phyloP scores from a whole-genome alignment of 495 filamentous ascomycete genomes.

The Penicillium malachiteum region DNA sequence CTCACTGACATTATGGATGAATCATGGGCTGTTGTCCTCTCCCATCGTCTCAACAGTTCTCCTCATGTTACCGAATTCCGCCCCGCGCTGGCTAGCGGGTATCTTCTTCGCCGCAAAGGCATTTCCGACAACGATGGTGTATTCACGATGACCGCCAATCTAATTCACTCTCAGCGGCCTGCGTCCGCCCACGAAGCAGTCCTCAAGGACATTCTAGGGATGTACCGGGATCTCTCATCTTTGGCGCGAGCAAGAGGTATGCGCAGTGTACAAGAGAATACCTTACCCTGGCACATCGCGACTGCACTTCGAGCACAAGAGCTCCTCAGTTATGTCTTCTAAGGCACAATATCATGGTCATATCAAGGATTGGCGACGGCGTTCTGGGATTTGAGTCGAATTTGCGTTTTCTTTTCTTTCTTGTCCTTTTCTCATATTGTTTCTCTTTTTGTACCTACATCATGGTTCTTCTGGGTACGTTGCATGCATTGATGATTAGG shows the following conservation, averaged over 20 bases:
- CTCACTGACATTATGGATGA: slow-evolving; percentile 78
- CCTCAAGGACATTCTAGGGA: slow-evolving; percentile 68
- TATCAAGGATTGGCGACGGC: slow-evolving; percentile 7
- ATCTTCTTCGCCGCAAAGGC: slow-evolving; percentile 73
- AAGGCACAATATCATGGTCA: slow-evolving; percentile 8
- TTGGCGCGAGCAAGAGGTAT: slow-evolving; percentile 70
- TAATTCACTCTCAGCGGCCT: slow-evolving; percentile 56
- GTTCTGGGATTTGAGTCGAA: slow-evolving; percentile 3
- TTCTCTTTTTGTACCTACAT: slow-evolving; percentile 16
- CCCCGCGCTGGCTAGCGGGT: slow-evolving; percentile 67
- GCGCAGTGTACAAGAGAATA: slow-evolving; percentile 57
- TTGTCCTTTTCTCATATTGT: slow-evolving; percentile 7
- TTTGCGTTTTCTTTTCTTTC: slow-evolving; percentile 14
- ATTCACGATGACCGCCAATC: slow-evolving; percentile 62
- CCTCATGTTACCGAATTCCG: slow-evolving; percentile 61
- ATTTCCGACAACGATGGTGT: slow-evolving; percentile 59
- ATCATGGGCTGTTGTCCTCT: slow-evolving; percentile 74
- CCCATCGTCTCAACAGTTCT: slow-evolving; percentile 69
- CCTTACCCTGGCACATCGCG: slow-evolving; percentile 83
- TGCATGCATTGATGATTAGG: slow-evolving; percentile 9
- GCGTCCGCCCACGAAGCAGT: slow-evolving; percentile 52
- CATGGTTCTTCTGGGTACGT: slow-evolving; percentile 12
- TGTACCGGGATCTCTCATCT: slow-evolving; percentile 72
- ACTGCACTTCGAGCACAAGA: slow-evolving; percentile 66
- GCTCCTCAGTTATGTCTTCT: slow-evolving; percentile 47